phyloP scores from a whole-genome alignment of 345 rosid species.

The Cardamine resedifolia region DNA sequence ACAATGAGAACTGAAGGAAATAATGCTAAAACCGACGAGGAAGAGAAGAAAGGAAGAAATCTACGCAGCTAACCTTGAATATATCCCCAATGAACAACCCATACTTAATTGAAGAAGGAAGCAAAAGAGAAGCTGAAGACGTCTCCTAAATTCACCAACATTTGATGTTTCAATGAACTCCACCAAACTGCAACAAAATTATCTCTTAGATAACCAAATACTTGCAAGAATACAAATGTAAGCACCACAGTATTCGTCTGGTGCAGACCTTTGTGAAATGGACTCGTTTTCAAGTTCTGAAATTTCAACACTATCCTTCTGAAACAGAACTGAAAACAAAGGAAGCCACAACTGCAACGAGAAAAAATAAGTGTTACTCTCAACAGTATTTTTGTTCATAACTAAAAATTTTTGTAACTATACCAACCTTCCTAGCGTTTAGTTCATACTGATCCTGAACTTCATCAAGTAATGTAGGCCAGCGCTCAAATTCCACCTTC shows the following conservation, averaged over 20 bases:
- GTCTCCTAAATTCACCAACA: constrained; percentile 81
- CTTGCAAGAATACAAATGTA: constrained; percentile 20
- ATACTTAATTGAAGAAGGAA: constrained; percentile 71
- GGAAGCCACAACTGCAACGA: constrained; percentile 96
- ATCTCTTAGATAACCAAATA: constrained; percentile 25
- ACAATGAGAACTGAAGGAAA: background rate
- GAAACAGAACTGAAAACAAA: constrained; percentile 68
- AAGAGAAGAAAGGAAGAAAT: background rate
- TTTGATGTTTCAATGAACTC: constrained; percentile 84
- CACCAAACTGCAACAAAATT: constrained; percentile 64
- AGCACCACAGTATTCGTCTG: constrained; percentile 9
- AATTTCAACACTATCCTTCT: constrained; percentile 43
- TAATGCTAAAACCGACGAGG: background rate
- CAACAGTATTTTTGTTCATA: constrained; percentile 17
- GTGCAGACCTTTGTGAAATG: constrained; percentile 59
- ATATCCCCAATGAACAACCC: constrained; percentile 55
- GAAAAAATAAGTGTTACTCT: constrained; percentile 16
- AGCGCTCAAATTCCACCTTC: constrained; percentile 76
- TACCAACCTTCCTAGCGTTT: constrained; percentile 75
- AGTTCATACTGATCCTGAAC: constrained; percentile 76
- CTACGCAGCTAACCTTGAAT: constrained; percentile 59
- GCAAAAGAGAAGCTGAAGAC: constrained; percentile 82
- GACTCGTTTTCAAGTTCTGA: constrained; percentile 47
- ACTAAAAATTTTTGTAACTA: background rate
- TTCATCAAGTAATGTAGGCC: constrained; percentile 87